Evolutionary conservation across 2,329 filamentous ascomycete genomes (phyloP), one percentile per base, ranked within the genome.

Genomic region (Metarhizium anisopliae): DNA sequence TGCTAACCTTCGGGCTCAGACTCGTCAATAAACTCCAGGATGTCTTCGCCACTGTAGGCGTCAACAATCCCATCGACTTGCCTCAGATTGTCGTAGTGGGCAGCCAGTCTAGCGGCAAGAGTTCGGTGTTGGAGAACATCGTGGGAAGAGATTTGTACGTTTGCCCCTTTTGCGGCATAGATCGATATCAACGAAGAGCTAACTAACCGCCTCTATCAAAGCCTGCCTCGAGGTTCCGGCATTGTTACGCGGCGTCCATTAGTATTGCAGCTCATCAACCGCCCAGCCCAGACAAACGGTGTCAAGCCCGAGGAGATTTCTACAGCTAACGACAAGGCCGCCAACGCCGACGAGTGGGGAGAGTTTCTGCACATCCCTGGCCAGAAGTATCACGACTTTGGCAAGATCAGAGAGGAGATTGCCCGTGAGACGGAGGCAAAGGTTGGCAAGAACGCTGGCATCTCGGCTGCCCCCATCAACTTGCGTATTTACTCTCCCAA

Each of bases 11-110:
- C 11, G 16, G 6, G 16, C 45, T 20, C 32, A 86, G 83, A 68
- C 87, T 97, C 65, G 94, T 99, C 71, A 99, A 99, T 81, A 97
- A 95, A 80, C 86, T 99, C 51, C 94, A 99, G 73, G 94, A 99
- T 90, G 94, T 99, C 65, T 99, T 99, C 72, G 87, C 93, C 60
- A 97, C 94, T 47, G 94, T 99, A 65, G 94, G 94, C 65, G 94
- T 97, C 68, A 94, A 96, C 83, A 99, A 99, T 75, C 94, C 94
- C 60, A 99, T 99, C 80, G 94, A 99, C 78, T 77, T 99, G 61
- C 94, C 94, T 55, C 94, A 99, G 78, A 99, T 99, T 72, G 93
- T 88, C 64, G 94, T 99, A 64, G 94, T 99, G 56, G 94, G 94
- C 68, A 96, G 92, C 74, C 94, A 99, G 78, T 99, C 94, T 20